Base-by-base conservation (phyloP, 2,329 filamentous ascomycete species). In the Samsoniella hepiali region DNA sequence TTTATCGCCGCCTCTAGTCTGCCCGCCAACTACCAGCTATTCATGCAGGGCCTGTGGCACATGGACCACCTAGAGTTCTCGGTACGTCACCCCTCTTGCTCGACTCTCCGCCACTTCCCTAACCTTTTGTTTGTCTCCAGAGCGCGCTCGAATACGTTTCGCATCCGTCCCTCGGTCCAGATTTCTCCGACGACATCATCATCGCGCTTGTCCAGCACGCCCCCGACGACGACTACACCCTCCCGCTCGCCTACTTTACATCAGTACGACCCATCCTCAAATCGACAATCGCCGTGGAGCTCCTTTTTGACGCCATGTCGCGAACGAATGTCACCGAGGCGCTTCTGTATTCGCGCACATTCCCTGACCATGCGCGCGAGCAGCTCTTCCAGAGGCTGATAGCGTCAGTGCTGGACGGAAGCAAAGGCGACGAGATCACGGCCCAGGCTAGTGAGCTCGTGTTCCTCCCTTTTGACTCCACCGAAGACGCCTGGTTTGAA, bases 111-210 rank as follows among this genome's bases (percentile, higher is more conserved):
- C 67, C 40, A 66, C 31, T 29, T 11, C 34, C 31, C n/a, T 42
- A 32, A 62, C 22, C 5, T 1, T 22, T 45, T 40, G n/a, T 32
- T 40, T 40, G 5, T 15, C 9, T 5, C 5, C 11, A 90, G 83
- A 76, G 79, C 67, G 91, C 91, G 3, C 81, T 96, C 34, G 87
- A 91, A 69, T 87, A 89, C 72, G 84, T 96, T 15, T 88, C 91
- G 4, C 89, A 95, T 69, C 91, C 92, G 0, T 91, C 89, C 1
- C 82, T 96, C 5, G 87, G 89, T 27, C 88, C 90, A 42, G 92
- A 92, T 61, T 96, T 95, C 70, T 84, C 90, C 63, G 91, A 95
- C 75, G 90, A 96, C 65, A 93, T 96, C 59, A 82, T 95, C 68
- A 83, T 84, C 32, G 82, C 84, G 5, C 83, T 95, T 5, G 85